A percentile compares a stretch with the other conserved stretches of the same genome.
phyloP scores from a whole-genome alignment of 805 yeast genomes.

The Yamadazyma scolyti region DNA sequence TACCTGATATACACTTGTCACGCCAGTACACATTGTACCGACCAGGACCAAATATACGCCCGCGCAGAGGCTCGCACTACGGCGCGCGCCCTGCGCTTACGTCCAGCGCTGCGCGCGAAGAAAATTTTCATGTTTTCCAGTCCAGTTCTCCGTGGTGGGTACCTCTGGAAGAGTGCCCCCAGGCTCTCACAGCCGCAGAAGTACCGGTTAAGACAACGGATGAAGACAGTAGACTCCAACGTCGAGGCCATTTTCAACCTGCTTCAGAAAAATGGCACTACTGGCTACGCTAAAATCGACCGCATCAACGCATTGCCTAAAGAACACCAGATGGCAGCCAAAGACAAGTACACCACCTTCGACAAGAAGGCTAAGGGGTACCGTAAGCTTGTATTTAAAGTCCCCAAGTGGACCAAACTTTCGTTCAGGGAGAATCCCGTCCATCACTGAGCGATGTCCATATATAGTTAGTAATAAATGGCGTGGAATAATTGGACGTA shows the following conservation, averaged over 20 bases:
- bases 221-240: slow-evolving; percentile 77
- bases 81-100: no score
- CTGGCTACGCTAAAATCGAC: slow-evolving; percentile 37
- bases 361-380: slow-evolving; percentile 70
- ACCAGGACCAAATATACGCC: no score
- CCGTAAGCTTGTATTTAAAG: slow-evolving; percentile 83
- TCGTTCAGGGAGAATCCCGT: slow-evolving; percentile 78
- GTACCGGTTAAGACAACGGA: slow-evolving; percentile 76
- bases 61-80: no score
- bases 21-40: no score
- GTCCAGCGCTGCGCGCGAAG: no score
- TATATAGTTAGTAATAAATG: slow-evolving; percentile 67
- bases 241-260: slow-evolving; percentile 57
- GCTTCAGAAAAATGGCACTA: slow-evolving; percentile 15
- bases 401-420: slow-evolving; percentile 88
- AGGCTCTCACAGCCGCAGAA: slow-evolving; percentile 74
- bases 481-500: slow-evolving; percentile 44
- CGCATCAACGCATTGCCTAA: slow-evolving; percentile 55
- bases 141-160: slow-evolving; percentile 76
- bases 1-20: no score
- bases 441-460: slow-evolving; percentile 57
- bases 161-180: slow-evolving; percentile 58
- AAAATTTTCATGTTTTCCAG: slow-evolving; percentile 31
- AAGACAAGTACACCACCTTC: slow-evolving; percentile 86
- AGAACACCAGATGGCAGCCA: slow-evolving; percentile 74